Evolutionary conservation across 805 yeast species (phyloP).

Genomic region (Kurtzmaniella fragi): DNA sequence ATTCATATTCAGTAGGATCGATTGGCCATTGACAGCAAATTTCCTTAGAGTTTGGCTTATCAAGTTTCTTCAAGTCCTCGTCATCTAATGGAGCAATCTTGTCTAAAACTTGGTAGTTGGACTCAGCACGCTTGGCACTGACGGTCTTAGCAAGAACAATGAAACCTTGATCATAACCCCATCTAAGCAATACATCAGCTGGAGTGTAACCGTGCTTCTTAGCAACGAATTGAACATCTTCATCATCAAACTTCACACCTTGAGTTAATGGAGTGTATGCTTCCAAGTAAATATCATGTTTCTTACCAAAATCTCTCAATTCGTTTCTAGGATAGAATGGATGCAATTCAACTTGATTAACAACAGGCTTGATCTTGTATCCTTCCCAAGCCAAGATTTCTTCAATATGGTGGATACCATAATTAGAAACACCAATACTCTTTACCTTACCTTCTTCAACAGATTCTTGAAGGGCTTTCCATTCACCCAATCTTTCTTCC

Average conservation of each 20-base stretch:
- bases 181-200: conserved; percentile 69
- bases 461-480: conserved; percentile 8
- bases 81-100: too few species aligned
- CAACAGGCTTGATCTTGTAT: conserved; percentile 57
- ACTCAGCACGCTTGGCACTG: not conserved
- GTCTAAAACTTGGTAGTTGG: not conserved
- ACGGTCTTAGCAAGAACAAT: conserved; percentile 15
- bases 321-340: conserved; percentile 39
- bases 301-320: conserved; percentile 48
- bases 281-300: conserved; percentile 34
- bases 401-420: conserved; percentile 15
- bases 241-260: not conserved
- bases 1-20: too few species aligned
- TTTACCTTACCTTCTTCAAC: conserved; percentile 6
- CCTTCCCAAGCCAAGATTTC: conserved; percentile 45
- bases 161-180: conserved; percentile 45
- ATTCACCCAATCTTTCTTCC: conserved; percentile 1
- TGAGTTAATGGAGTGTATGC: conserved; percentile 69
- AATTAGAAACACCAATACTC: conserved; percentile 10
- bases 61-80: too few species aligned
- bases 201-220: conserved; percentile 46
- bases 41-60: too few species aligned
- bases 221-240: conserved; percentile 34
- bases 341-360: conserved; percentile 74
- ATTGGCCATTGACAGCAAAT: too few species aligned